Evolutionary conservation across 768 basidiomycete genomes (phyloP).

Genomic region (Stropharia rugosoannulata): DNA sequence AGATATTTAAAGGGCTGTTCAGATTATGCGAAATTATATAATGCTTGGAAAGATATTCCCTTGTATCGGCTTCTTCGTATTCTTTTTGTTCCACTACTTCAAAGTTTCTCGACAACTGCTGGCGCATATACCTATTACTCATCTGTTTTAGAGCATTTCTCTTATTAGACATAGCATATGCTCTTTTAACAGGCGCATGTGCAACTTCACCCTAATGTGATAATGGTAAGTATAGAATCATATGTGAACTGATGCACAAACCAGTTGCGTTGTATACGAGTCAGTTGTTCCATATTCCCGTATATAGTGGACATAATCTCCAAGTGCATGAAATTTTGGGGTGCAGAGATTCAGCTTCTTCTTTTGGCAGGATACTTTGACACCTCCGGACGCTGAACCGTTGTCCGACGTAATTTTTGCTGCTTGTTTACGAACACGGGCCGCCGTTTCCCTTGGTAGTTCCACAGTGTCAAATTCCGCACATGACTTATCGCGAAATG

Average conservation of each 20-base stretch:
- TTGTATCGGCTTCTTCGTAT: background rate
- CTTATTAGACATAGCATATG: no score
- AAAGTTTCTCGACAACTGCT: background rate
- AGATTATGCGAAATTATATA: conserved; percentile 17
- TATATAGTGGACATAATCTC: no score
- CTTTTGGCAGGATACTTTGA: conserved; percentile 19
- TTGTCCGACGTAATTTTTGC: no score
- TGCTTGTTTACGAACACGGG: conserved; percentile 11
- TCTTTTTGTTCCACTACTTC: background rate
- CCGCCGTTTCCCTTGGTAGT: conserved; percentile 35
- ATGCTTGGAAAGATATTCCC: background rate
- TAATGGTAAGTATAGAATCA: conserved; percentile 29
- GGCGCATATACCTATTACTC: no score
- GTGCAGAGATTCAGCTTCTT: conserved; percentile 27
- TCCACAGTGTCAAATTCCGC: conserved; percentile 28
- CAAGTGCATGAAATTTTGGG: conserved; percentile 37
- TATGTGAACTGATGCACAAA: background rate
- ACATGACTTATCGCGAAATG: conserved; percentile 29
- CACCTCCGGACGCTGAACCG: background rate
- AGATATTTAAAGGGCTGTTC: conserved; percentile 18
- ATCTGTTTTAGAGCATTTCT: no score
- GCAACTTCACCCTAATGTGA: background rate
- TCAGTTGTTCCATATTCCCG: no score
- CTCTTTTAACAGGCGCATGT: background rate
- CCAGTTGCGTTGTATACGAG: no score